phyloP scores from a whole-genome alignment of 805 yeast genomes.

The Pichia nakasei region DNA sequence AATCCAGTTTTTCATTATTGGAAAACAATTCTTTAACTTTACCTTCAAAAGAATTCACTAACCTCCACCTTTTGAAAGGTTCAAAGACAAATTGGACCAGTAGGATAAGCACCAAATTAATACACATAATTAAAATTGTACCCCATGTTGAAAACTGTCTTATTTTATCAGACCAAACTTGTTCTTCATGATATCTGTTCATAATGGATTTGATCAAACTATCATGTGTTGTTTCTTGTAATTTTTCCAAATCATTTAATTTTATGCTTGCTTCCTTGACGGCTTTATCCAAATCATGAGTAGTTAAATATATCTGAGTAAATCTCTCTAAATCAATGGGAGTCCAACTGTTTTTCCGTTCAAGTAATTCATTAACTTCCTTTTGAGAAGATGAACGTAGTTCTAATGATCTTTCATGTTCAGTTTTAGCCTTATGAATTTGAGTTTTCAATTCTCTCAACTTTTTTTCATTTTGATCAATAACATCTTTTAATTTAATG shows the following conservation, averaged over 20 bases:
- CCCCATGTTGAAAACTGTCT: constrained; percentile 96
- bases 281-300: constrained; percentile 59
- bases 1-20: constrained; percentile 18
- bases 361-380: constrained; percentile 78
- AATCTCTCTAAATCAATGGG: constrained; percentile 74
- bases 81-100: constrained; percentile 82
- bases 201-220: constrained; percentile 68
- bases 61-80: constrained; percentile 83
- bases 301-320: constrained; percentile 71
- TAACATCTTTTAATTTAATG: constrained; percentile 56
- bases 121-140: constrained; percentile 81
- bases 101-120: constrained; percentile 69
- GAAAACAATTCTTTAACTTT: constrained; percentile 55
- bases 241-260: constrained; percentile 46
- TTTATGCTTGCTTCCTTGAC: constrained; percentile 44
- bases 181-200: constrained; percentile 91
- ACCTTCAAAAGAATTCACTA: constrained; percentile 77
- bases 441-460: constrained; percentile 39
- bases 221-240: constrained; percentile 62
- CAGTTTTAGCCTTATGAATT: constrained; percentile 40
- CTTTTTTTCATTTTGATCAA: constrained; percentile 46
- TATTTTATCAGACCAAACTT: constrained; percentile 95
- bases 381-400: constrained; percentile 64
- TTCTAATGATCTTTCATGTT: constrained; percentile 53
- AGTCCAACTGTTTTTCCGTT: constrained; percentile 78